Percentiles rank a stretch among this genome's conserved stretches.
These are phyloP conservation scores for Cerioporus squamosus DNA, from an alignment of 1,284 basidiomycete species.

Conservation along the genomic window DNA sequence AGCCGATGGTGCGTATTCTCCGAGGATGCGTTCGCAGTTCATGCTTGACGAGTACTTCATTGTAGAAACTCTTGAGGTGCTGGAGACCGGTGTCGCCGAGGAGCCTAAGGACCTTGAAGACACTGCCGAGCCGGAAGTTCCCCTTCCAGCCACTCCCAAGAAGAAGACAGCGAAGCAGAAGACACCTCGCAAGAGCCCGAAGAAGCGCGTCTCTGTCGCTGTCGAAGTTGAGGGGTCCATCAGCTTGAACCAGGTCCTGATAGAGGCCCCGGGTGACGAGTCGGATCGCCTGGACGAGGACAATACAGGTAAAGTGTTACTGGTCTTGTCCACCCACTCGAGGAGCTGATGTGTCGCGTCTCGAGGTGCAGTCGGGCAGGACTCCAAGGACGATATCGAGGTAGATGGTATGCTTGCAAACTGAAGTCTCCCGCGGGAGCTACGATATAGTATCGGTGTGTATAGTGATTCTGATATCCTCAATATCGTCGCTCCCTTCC, in stretches of 20 bases:
- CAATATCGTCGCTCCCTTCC: too few species aligned
- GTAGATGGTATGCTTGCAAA: too few species aligned
- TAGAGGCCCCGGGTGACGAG: not conserved
- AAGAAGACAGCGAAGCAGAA: not conserved
- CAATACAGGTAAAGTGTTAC: not conserved
- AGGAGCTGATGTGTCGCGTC: not conserved
- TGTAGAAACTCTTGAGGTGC: not conserved
- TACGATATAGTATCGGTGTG: too few species aligned
- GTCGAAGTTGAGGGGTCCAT: too few species aligned
- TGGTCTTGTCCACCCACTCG: too few species aligned
- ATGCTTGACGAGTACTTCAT: too few species aligned
- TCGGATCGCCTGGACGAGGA: not conserved
- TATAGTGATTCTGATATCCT: too few species aligned
- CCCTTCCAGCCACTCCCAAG: not conserved
- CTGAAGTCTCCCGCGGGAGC: too few species aligned
- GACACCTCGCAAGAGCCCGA: not conserved
- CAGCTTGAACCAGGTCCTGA: too few species aligned
- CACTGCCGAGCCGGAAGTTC: not conserved
- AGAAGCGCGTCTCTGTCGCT: too few species aligned
- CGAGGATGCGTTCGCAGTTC: not conserved
- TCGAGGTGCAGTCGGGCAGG: too few species aligned
- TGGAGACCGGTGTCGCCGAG: constrained; percentile 7
- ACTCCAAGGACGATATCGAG: too few species aligned
- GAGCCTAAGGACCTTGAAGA: constrained; percentile 18
- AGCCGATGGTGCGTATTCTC: not conserved